Percentiles rank a stretch among this genome's conserved stretches.
Evolutionary conservation across 2,329 filamentous ascomycete species (phyloP).

Genomic region (Didymella sp.): DNA sequence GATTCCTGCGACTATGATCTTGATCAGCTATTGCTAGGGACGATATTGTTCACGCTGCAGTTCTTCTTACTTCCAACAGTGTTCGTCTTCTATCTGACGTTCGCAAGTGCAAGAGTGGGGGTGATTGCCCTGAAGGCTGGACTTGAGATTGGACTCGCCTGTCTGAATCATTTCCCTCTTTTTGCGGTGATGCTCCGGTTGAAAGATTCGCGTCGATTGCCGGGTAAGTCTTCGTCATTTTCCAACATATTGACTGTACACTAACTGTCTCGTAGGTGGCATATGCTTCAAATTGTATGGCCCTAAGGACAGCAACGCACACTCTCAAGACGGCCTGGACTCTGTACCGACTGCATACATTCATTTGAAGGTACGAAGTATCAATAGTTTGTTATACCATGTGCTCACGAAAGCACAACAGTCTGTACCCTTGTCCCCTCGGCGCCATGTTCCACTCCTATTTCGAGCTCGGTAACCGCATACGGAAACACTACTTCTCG

Average conservation of each 20-base stretch:
- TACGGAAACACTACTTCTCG: conserved; percentile 94
- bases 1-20: conserved; percentile 99
- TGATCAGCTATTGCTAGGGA: conserved; percentile 93
- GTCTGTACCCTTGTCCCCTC: conserved; percentile 86
- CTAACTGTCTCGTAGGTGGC: conserved; percentile 59
- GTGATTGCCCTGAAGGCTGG: conserved; percentile 93
- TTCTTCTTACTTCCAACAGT: conserved; percentile 96
- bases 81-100: conserved; percentile 95
- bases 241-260: not conserved
- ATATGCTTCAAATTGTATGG: conserved; percentile 90
- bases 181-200: conserved; percentile 96
- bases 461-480: conserved; percentile 89
- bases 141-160: conserved; percentile 90
- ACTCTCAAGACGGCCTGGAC: conserved; percentile 46
- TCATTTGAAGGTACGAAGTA: conserved; percentile 73
- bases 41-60: conserved; percentile 92
- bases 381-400: not conserved
- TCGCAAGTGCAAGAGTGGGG: conserved; percentile 90
- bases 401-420: conserved; percentile 4
- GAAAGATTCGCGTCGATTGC: conserved; percentile 89
- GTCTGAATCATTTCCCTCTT: conserved; percentile 94
- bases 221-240: conserved; percentile 62
- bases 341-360: conserved; percentile 78
- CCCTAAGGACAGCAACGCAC: conserved; percentile 57
- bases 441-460: conserved; percentile 98